Percentiles rank a stretch among this genome's conserved stretches.
Evolutionary conservation across 1,284 basidiomycete genomes (phyloP).

Genomic region (Inonotus hispidus): DNA sequence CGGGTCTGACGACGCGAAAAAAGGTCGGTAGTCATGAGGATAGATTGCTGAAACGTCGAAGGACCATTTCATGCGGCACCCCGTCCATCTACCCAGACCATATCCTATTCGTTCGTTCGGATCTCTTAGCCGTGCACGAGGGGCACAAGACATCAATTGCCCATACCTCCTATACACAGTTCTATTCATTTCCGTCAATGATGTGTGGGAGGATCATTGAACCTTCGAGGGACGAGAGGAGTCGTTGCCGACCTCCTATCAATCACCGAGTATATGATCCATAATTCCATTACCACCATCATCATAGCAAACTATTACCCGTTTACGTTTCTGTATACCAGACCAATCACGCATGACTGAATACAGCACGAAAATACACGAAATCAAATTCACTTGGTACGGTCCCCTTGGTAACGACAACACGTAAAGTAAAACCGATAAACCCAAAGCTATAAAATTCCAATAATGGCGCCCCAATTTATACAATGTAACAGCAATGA

Average conservation of each 20-base stretch:
- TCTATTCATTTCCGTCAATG: background rate
- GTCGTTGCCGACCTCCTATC: too few relatives aligned
- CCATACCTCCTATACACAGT: background rate
- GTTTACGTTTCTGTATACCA: background rate
- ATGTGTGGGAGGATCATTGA: background rate
- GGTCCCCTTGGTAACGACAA: background rate
- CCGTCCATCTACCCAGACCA: background rate
- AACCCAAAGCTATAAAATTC: background rate
- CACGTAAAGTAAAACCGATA: background rate
- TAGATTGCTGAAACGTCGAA: slow-evolving; percentile 1
- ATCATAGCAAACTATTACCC: background rate
- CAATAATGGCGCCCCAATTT: background rate
- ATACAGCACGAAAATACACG: background rate
- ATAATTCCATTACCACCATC: too few relatives aligned
- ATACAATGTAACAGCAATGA: background rate
- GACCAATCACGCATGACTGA: background rate
- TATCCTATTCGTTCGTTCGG: background rate
- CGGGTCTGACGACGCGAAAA: background rate
- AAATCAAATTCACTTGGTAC: background rate
- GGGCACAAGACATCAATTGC: background rate
- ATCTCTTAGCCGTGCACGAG: background rate
- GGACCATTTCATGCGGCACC: background rate
- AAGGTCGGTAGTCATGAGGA: slow-evolving; percentile 17
- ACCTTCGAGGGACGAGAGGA: too few relatives aligned
- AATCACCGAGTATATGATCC: background rate